Evolutionary conservation across 495 filamentous ascomycete species (phyloP), one percentile per base, ranked within the genome.

Genomic region (Xylaria sp.): DNA sequence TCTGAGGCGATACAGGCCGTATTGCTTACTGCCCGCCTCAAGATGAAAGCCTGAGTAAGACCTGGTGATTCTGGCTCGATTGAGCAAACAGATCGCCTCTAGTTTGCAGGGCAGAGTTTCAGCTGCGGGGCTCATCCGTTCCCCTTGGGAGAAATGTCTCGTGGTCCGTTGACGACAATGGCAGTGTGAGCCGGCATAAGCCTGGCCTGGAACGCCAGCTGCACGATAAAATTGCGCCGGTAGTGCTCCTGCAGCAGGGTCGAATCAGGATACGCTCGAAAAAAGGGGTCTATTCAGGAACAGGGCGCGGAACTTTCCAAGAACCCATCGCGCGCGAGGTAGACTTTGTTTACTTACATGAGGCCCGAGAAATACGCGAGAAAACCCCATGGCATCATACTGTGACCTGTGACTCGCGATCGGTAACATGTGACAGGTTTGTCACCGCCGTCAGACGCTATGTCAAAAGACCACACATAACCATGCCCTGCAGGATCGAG

Each of bases 151-250:
- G 41, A 31, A 44, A 43, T 31, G 64, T 53, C 62, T 24, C 46
- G 61, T 63, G 61, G 61, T 33, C 21, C 14, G 61, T 63, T 41
- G 9, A 41, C 37, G 21, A 61, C 21, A 59, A 37, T 40, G 19
- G 33, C 57, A 59, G 33, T 29, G 35, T 33, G 64, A 67, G 48
- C 48, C 67, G 59, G 44, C 44, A 64, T 52, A 64, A 37, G 68
- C 68, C 12, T 33, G 58, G 40, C 53, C 57, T 70, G 68, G 58
- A 70, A 70, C 58, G 68, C 41, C 69, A 48, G 40, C 35, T 71
- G 69, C 61, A 71, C 50, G 58, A 63, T 40, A 48, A 58, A 63
- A 71, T 66, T 63, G 40, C 69, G 40, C 66, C 61, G 69, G 69
- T 70, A 70, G 58, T 62, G 58, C 58, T 62, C 43, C 44, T 52